These are phyloP conservation scores for Arabidopsis lyrata DNA, from an alignment of 441 rosid genomes.

Conservation along the genomic window DNA sequence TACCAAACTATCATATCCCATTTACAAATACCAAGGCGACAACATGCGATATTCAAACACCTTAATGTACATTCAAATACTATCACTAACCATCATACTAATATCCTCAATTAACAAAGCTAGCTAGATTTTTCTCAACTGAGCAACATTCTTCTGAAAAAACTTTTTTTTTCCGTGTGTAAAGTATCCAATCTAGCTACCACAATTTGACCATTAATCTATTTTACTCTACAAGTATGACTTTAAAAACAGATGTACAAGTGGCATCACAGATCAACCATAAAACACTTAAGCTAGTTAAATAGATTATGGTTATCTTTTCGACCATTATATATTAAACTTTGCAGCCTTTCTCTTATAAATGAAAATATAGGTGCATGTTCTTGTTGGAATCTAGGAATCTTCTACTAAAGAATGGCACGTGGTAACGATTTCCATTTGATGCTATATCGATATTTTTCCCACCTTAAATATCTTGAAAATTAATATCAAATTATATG, in stretches of 20 bases:
- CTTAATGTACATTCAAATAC: not conserved
- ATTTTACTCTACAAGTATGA: not conserved
- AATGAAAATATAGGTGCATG: slow-evolving; percentile 16
- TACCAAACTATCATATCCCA: not conserved
- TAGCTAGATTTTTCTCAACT: not conserved
- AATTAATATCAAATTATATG: slow-evolving; percentile 17
- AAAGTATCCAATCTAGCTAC: not conserved
- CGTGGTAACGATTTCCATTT: slow-evolving; percentile 27
- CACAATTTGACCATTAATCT: not conserved
- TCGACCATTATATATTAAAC: slow-evolving; percentile 8
- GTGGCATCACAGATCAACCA: not conserved
- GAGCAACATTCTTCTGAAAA: not conserved
- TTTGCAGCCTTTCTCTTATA: slow-evolving; percentile 26
- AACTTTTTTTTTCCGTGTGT: not conserved
- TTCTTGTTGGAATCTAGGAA: slow-evolving; percentile 41
- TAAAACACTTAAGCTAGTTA: not conserved
- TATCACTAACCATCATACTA: not conserved
- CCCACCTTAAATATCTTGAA: not conserved
- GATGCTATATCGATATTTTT: slow-evolving; percentile 11
- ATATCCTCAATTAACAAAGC: not conserved
- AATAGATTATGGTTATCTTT: slow-evolving; percentile 8
- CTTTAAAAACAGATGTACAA: not conserved
- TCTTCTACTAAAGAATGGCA: slow-evolving; percentile 37
- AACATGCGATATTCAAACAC: not conserved
- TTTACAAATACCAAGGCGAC: not conserved